Evolutionary conservation across 441 rosid species (phyloP).

Genomic region (Syzygium syzygioides): DNA sequence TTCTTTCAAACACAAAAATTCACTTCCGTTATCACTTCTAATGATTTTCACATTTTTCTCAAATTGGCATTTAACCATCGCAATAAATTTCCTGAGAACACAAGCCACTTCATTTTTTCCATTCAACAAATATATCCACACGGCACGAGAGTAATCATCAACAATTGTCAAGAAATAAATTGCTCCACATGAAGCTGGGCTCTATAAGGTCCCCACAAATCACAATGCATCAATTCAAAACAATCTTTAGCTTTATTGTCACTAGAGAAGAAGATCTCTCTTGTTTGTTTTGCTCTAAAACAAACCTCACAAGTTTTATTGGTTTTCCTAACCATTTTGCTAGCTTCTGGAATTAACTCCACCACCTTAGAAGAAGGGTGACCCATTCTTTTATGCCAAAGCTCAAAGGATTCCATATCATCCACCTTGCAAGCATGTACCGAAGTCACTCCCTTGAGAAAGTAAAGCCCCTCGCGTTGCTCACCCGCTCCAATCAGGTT

Average conservation of each 20-base stretch:
- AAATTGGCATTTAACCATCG: not conserved
- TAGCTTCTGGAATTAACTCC: too few relatives aligned
- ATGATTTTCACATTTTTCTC: not conserved
- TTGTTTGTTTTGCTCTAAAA: too few relatives aligned
- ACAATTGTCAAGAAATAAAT: constrained; percentile 2
- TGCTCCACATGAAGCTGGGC: not conserved
- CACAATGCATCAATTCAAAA: not conserved
- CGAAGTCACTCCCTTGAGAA: not conserved
- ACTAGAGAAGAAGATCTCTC: not conserved
- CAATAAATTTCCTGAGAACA: not conserved
- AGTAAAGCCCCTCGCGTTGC: not conserved
- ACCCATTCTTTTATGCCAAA: too few relatives aligned
- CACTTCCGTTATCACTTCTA: constrained; percentile 2
- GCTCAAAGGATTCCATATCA: not conserved
- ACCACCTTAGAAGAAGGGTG: too few relatives aligned
- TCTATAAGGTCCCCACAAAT: constrained; percentile 13
- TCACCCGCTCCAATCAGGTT: constrained; percentile 7
- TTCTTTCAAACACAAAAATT: not conserved
- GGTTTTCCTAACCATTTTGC: too few relatives aligned
- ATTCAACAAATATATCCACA: constrained; percentile 5
- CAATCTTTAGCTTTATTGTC: too few relatives aligned
- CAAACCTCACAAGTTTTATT: too few relatives aligned
- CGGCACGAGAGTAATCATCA: constrained; percentile 1
- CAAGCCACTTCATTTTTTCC: not conserved
- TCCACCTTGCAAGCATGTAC: not conserved